Base-by-base conservation (phyloP, 2,329 filamentous ascomycete species). In the Colletotrichum plurivorum region DNA sequence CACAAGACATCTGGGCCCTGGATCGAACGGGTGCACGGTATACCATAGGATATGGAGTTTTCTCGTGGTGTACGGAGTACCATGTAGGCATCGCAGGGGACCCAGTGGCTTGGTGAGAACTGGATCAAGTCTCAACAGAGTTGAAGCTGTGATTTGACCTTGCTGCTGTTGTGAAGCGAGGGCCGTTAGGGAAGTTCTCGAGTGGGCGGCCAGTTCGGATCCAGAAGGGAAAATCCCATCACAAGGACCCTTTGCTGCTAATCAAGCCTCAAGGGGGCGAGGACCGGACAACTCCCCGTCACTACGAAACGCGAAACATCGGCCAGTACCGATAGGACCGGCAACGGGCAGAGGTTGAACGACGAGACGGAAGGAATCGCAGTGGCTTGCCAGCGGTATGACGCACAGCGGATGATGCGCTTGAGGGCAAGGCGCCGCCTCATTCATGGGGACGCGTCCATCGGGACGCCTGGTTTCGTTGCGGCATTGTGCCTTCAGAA, bases 21-120 rank as follows among this genome's bases (percentile, higher is more conserved):
- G 53, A 53, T 54, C 43, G 43, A 31, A 22, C 53, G 39, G 64
- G 59, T 61, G 56, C 49, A 66, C 56, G 56, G 63, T 55, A 61
- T 48, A 16, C 31, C 31, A 36, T 10, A 10, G 31, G 31, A 36
- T 10, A 64, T 64, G 61, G 61, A 49, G 61, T 54, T 58, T 36
- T 56, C 52, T 36, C 51, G 61, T 64, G 49, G 51, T 59, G 45
- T 45, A 63, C 31, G 49, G 51, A 52, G 36, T 45, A 57, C 31
- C 31, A 36, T 36, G 31, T 36, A 58, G 58, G 49, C 31, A 55
- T 16, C 10, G 51, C 39, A 65, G 41, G 54, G 61, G 39, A n/a
- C 43, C 13, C 41, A n/a, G 54, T 43, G 25, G 13, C 15, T 66
- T 43, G 31, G 41, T 55, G 45, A 52, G 58, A 25, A 25, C n/a